Evolutionary conservation across 1,284 basidiomycete species (phyloP).

Genomic region (Sanghuangporus baumii): DNA sequence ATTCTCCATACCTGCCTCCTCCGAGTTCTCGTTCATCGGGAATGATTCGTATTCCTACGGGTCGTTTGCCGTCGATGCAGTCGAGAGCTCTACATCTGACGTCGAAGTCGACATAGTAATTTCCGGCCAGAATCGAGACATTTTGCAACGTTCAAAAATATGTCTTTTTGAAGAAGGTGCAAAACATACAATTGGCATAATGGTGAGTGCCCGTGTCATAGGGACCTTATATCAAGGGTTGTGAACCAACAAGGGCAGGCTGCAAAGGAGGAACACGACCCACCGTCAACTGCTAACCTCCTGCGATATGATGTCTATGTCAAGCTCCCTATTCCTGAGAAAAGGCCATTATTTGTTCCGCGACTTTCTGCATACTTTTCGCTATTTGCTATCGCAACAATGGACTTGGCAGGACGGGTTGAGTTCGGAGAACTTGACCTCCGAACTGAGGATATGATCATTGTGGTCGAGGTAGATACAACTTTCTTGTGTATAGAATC

Average conservation of each 20-base stretch:
- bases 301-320: constrained; percentile 32
- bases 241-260: not conserved
- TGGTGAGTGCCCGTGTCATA: constrained; percentile 27
- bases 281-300: constrained; percentile 19
- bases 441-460: constrained; percentile 28
- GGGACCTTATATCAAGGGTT: not conserved
- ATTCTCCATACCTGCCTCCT: not conserved
- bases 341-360: constrained; percentile 26
- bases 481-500: not conserved
- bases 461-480: constrained; percentile 27
- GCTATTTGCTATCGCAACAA: constrained; percentile 28
- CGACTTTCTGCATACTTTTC: constrained; percentile 36
- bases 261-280: constrained; percentile 13
- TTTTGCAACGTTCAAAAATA: constrained; percentile 29
- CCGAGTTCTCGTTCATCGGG: constrained; percentile 24
- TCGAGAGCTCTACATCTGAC: constrained; percentile 19
- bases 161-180: constrained; percentile 29
- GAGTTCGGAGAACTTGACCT: constrained; percentile 28
- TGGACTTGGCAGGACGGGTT: constrained; percentile 24
- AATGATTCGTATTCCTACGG: constrained; percentile 24
- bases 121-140: constrained; percentile 24
- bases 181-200: constrained; percentile 36
- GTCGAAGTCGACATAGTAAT: constrained; percentile 30
- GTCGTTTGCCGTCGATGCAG: constrained; percentile 25
- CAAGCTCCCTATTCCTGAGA: constrained; percentile 26